A percentile compares a stretch with the other conserved stretches of the same genome.
These are phyloP conservation scores for Wickerhamiella spandovensis DNA, from an alignment of 805 yeast species.

Conservation along the genomic window DNA sequence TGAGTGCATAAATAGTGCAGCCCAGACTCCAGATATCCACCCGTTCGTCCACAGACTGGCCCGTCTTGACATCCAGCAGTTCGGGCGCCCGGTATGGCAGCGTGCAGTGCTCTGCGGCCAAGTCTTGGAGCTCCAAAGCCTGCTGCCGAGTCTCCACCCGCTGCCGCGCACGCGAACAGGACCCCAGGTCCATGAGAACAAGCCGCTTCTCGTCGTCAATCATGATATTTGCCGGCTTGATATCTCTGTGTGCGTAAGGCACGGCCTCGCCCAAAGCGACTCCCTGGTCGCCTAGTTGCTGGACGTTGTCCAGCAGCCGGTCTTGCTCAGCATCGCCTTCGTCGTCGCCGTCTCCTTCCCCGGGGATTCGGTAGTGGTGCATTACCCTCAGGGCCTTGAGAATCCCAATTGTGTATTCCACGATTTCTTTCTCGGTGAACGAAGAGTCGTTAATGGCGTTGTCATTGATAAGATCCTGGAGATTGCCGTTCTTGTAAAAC, in stretches of 20 bases:
- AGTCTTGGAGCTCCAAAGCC: slow-evolving; percentile 65
- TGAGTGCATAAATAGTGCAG: slow-evolving; percentile 60
- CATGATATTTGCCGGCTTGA: slow-evolving; percentile 86
- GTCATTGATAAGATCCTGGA: slow-evolving; percentile 67
- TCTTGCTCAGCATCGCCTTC: slow-evolving; percentile 26
- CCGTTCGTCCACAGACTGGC: slow-evolving; percentile 50
- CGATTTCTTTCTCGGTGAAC: slow-evolving; percentile 52
- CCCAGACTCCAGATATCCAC: slow-evolving; percentile 91
- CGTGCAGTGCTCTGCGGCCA: slow-evolving; percentile 75
- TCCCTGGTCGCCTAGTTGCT: slow-evolving; percentile 18
- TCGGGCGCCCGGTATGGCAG: slow-evolving; percentile 87
- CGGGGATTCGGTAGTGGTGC: slow-evolving; percentile 42
- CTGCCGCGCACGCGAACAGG: slow-evolving; percentile 52
- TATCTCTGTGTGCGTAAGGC: slow-evolving; percentile 74
- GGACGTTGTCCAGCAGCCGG: slow-evolving; percentile 20
- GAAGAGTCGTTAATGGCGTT: slow-evolving; percentile 41
- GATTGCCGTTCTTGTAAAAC: slow-evolving; percentile 53
- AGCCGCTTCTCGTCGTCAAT: slow-evolving; percentile 60
- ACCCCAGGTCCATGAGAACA: slow-evolving; percentile 74
- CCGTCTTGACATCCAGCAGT: slow-evolving; percentile 59
- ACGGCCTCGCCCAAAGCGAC: slow-evolving; percentile 44
- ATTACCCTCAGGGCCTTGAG: slow-evolving; percentile 63
- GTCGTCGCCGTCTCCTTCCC: slow-evolving; percentile 3
- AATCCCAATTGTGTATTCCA: slow-evolving; percentile 38
- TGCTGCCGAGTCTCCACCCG: slow-evolving; percentile 45